Conservation (phyloP, 208 protist genomes). For the Sergeia podlipaevii region DNA sequence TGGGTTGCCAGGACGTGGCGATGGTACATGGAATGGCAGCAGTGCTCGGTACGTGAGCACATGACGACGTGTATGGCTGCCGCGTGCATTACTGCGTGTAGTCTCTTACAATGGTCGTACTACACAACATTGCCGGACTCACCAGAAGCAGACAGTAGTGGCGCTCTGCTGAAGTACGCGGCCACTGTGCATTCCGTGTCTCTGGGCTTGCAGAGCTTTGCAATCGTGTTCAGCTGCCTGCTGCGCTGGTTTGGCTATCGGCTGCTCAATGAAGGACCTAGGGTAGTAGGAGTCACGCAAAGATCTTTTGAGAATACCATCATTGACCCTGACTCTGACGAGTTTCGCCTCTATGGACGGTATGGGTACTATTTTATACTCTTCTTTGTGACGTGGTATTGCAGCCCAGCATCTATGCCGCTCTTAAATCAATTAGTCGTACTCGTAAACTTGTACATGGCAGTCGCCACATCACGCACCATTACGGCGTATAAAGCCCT, state of each 20-base stretch:
- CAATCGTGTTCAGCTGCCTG: constrained; percentile 9
- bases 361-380: constrained; percentile 23
- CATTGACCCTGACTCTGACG: constrained; percentile 48
- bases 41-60: constrained; percentile 14
- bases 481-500: constrained; percentile 38
- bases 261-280: not conserved
- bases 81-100: constrained; percentile 9
- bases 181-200: constrained; percentile 32
- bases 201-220: constrained; percentile 14
- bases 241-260: constrained; percentile 26
- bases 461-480: constrained; percentile 12
- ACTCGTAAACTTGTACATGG: constrained; percentile 30
- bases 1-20: constrained; percentile 19
- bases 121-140: constrained; percentile 38
- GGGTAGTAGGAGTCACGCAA: not conserved
- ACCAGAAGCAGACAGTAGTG: constrained; percentile 10
- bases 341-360: constrained; percentile 30
- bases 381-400: constrained; percentile 29
- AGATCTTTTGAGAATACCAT: constrained; percentile 23
- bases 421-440: constrained; percentile 48
- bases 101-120: constrained; percentile 62
- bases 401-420: constrained; percentile 29
- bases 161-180: constrained; percentile 34
- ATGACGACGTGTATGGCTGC: not conserved
- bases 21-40: constrained; percentile 16